Base-by-base conservation (phyloP, 495 filamentous ascomycete genomes). In the Penicillium paradoxum region DNA sequence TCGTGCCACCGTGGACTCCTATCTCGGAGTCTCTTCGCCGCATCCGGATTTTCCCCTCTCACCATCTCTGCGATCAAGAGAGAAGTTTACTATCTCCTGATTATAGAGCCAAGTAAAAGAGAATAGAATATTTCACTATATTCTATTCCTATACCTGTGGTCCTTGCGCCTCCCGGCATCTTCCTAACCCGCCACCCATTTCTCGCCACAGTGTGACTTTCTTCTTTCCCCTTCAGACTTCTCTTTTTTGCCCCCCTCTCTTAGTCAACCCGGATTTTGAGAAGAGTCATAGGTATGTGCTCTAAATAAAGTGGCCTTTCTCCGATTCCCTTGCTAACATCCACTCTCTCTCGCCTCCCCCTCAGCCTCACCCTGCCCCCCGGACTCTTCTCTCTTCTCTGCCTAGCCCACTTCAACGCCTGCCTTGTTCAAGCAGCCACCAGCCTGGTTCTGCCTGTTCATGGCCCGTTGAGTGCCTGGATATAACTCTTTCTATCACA, bases 101-200 rank as follows among this genome's bases (percentile, higher is more conserved):
- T 49, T 18, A 27, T 15, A 43, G 33, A 30, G 40, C n/a, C n/a
- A n/a, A 27, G n/a, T 8, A 18, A 11, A 34, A 22, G 3, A 10
- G 29, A 36, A 11, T 48, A 37, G 29, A 48, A 25, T 49, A 49
- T 49, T 49, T 49, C 14, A 49, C 17, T 49, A 49, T 49, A 49
- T 49, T 49, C 46, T 49, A 38, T 37, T 48, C 38, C 47, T 40
- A 32, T 44, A 36, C 34, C 22, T 15, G 36, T 45, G 50, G 40
- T 51, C 38, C 49, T 44, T 53, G 58, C 49, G 54, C 49, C 54
- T 49, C 56, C 45, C 32, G 43, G 43, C 18, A 21, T 49, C 39
- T 45, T 48, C 27, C 49, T 33, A 55, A 49, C 55, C 66, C 61
- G 57, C 65, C 64, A 66, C 64, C 60, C 54, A 38, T 55, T 57